These are phyloP conservation scores for Pseudocercospora fijiensis DNA, from an alignment of 2,329 filamentous ascomycete species.

Conservation along the genomic window DNA sequence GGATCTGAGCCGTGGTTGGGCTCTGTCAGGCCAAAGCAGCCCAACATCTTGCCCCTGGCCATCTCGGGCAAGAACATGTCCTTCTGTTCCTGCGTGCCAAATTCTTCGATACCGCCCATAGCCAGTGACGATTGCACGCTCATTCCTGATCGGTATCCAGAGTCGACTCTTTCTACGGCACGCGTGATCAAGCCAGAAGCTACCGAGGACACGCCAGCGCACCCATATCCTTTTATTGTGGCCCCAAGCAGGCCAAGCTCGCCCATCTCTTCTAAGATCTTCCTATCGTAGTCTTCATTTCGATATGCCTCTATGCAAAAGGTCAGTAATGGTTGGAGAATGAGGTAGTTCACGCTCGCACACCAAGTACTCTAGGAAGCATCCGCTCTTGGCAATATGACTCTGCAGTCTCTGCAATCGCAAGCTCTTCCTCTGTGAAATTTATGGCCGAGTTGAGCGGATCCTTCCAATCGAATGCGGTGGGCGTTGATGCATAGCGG, in stretches of 20 bases:
- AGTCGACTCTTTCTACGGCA: conserved; percentile 87
- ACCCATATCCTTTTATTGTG: conserved; percentile 82
- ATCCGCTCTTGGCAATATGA: conserved; percentile 91
- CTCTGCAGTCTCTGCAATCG: conserved; percentile 86
- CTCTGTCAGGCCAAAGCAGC: conserved; percentile 87
- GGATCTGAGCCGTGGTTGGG: conserved; percentile 92
- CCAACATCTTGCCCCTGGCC: conserved; percentile 78
- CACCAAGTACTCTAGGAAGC: conserved; percentile 81
- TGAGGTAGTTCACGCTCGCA: conserved; percentile 10
- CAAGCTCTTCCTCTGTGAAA: conserved; percentile 85
- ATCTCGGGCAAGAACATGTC: conserved; percentile 76
- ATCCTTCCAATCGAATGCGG: conserved; percentile 84
- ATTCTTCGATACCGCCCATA: conserved; percentile 89
- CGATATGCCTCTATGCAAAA: conserved; percentile 69
- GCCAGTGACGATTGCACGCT: conserved; percentile 90
- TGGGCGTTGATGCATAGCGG: conserved; percentile 45
- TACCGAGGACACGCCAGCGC: conserved; percentile 82
- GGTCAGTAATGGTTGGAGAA: not conserved
- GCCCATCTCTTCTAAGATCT: conserved; percentile 88
- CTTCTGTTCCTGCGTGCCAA: conserved; percentile 83
- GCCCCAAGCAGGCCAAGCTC: conserved; percentile 85
- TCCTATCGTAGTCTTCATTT: conserved; percentile 80
- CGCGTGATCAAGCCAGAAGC: conserved; percentile 87
- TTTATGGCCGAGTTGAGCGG: conserved; percentile 68
- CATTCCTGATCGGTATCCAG: conserved; percentile 88